Conservation (phyloP, 208 protist genomes). For the Acanthamoeba polyphaga region DNA sequence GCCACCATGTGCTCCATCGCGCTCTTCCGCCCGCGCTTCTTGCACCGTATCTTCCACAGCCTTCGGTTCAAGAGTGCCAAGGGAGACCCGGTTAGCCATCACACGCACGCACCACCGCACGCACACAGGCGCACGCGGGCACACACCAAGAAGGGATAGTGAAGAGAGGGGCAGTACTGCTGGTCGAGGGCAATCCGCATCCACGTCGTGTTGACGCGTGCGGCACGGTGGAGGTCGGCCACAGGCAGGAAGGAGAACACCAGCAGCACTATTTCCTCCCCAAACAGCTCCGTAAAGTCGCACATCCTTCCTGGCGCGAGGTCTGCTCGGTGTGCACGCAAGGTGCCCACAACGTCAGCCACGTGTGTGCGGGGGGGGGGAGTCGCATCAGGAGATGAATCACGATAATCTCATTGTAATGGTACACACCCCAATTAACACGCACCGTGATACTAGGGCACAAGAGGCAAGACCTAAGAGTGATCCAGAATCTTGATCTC, state of each 20-base stretch:
- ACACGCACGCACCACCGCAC: not conserved
- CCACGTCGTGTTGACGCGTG: slow-evolving; percentile 2
- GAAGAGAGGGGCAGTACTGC: not conserved
- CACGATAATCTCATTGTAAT: no score
- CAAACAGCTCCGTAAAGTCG: slow-evolving; percentile 37
- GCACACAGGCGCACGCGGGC: not conserved
- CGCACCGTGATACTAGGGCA: no score
- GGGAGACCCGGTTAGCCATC: not conserved
- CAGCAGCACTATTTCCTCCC: slow-evolving; percentile 6
- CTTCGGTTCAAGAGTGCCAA: not conserved
- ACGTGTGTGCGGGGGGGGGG: no score
- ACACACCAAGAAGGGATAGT: not conserved
- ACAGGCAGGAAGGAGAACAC: slow-evolving; percentile 44
- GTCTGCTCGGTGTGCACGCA: no score
- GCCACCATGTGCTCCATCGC: not conserved
- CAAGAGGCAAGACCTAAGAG: no score
- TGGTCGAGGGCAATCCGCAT: slow-evolving; percentile 27
- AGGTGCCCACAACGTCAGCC: no score
- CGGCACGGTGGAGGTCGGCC: not conserved
- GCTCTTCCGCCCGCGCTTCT: not conserved
- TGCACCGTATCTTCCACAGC: not conserved
- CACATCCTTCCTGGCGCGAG: not conserved
- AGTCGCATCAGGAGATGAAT: no score
- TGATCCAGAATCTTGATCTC: not conserved
- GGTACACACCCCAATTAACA: no score